phyloP scores from a whole-genome alignment of 164 flowering plant species.

The Vitis cinerea region DNA sequence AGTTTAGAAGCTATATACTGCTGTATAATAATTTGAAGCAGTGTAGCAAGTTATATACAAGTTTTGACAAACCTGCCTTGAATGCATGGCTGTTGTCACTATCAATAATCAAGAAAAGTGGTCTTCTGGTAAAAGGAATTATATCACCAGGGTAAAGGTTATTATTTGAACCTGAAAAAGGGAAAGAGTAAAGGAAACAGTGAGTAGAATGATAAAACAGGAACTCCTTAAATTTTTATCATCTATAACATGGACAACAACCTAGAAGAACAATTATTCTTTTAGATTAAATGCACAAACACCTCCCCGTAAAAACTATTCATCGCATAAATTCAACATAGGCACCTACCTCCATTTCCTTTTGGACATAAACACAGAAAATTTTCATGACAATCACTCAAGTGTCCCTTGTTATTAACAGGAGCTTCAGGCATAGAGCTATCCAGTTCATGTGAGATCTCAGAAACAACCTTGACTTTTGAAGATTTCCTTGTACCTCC shows the following conservation, averaged over 20 bases:
- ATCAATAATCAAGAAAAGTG: slow-evolving; percentile 87
- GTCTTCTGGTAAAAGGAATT: slow-evolving; percentile 90
- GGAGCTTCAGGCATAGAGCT: slow-evolving; percentile 27
- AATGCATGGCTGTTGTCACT: slow-evolving; percentile 98
- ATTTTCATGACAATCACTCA: slow-evolving; percentile 35
- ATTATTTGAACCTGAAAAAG: slow-evolving; percentile 62
- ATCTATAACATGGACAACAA: background rate
- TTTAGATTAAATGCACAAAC: background rate
- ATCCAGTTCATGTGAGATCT: slow-evolving; percentile 28
- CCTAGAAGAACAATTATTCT: background rate
- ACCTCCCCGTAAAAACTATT: background rate
- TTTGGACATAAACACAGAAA: slow-evolving; percentile 71
- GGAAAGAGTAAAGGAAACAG: background rate
- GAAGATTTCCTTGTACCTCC: slow-evolving; percentile 51
- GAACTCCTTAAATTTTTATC: too few species aligned
- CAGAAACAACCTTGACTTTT: slow-evolving; percentile 35
- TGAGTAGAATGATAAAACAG: background rate
- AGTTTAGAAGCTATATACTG: background rate
- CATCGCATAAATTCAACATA: background rate
- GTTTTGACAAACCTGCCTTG: slow-evolving; percentile 99
- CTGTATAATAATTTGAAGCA: background rate
- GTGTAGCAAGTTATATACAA: slow-evolving; percentile 24
- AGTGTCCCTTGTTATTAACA: slow-evolving; percentile 32
- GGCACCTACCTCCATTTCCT: slow-evolving; percentile 62
- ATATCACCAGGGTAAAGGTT: slow-evolving; percentile 83